Conservation (phyloP, 2,329 filamentous ascomycete species). For the Colletotrichum tofieldiae region DNA sequence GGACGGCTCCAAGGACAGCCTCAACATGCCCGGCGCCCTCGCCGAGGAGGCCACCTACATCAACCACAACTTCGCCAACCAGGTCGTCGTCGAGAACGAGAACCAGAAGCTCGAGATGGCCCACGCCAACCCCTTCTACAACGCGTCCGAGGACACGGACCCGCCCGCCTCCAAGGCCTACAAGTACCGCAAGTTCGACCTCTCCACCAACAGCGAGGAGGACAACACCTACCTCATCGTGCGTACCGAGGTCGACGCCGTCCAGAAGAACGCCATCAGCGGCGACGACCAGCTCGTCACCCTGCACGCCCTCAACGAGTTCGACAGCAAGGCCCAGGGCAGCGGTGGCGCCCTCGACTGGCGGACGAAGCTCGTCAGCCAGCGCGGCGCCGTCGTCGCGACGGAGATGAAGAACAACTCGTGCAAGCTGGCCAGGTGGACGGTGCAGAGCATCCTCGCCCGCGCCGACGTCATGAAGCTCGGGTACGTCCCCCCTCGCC, state of each 20-base stretch:
- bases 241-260: conserved; percentile 94
- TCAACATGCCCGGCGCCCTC: conserved; percentile 94
- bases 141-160: conserved; percentile 91
- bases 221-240: conserved; percentile 89
- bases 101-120: conserved; percentile 85
- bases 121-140: conserved; percentile 98
- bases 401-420: conserved; percentile 99
- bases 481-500: conserved; percentile 72
- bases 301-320: conserved; percentile 98
- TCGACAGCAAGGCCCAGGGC: conserved; percentile 97
- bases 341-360: conserved; percentile 96
- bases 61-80: conserved; percentile 99
- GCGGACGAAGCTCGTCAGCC: conserved; percentile 93
- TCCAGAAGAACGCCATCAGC: conserved; percentile 93
- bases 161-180: conserved; percentile 96
- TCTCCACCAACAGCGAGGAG: conserved; percentile 95
- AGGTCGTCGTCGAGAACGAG: conserved; percentile 90
- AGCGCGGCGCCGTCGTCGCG: conserved; percentile 96
- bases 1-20: conserved; percentile 92
- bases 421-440: conserved; percentile 98
- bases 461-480: conserved; percentile 99
- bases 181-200: conserved; percentile 97
- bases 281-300: conserved; percentile 93
- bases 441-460: conserved; percentile 94
- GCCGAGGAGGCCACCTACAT: conserved; percentile 99